These are phyloP conservation scores for Persicaria tinctoria DNA, from an alignment of 148 eudicot genomes.

Conservation along the genomic window DNA sequence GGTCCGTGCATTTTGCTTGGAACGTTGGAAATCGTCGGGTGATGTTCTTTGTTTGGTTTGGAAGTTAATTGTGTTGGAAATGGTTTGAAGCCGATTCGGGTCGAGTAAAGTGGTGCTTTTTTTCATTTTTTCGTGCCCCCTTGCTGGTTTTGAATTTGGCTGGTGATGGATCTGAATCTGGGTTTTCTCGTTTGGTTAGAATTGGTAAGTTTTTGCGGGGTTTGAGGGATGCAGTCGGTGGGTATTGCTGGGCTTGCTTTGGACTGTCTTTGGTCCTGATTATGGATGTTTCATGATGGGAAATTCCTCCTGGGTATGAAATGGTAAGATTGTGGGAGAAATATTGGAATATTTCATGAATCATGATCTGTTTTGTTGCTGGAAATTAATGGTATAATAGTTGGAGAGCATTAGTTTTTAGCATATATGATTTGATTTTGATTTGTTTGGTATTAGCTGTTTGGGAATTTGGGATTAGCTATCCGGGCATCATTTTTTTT, in stretches of 20 bases:
- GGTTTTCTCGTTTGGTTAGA: slow-evolving; percentile 2
- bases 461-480: neutral
- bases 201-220: slow-evolving; percentile 1
- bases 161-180: slow-evolving; percentile 14
- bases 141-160: slow-evolving; percentile 5
- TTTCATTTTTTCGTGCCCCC: neutral
- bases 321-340: neutral
- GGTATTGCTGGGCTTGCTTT: neutral
- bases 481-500: neutral
- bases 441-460: neutral
- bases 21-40: slow-evolving; percentile 8
- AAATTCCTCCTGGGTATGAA: neutral
- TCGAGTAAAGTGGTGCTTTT: neutral
- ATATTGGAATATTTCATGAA: neutral
- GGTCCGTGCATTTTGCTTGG: slow-evolving; percentile 6
- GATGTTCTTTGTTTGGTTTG: slow-evolving; percentile 4
- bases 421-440: neutral
- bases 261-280: neutral
- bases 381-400: neutral
- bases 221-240: neutral
- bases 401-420: neutral
- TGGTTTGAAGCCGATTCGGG: slow-evolving; percentile 3
- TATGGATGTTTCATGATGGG: slow-evolving; percentile 6
- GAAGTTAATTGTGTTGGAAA: slow-evolving; percentile 1
- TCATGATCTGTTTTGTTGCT: neutral